Percentiles rank a stretch among this genome's conserved stretches.
Conservation (phyloP, 176 grass and related monocot genomes). For the Raddia guianensis region DNA sequence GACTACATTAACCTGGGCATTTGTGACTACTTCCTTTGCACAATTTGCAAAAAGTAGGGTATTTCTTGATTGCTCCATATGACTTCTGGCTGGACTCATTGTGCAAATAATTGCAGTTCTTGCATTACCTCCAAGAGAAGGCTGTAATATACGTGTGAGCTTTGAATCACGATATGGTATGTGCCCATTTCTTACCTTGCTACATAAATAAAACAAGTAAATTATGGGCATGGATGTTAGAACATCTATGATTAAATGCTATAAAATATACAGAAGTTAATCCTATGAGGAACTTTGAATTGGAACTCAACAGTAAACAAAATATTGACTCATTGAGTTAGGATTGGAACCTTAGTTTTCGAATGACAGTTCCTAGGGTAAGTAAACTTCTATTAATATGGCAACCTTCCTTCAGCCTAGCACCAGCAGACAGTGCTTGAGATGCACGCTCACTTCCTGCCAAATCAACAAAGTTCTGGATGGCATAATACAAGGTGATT, state of each 20-base stretch:
- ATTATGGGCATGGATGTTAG: conserved; percentile 11
- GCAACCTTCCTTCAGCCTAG: conserved; percentile 93
- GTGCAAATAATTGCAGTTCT: conserved; percentile 93
- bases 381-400: conserved; percentile 95
- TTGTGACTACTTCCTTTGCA: conserved; percentile 92
- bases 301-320: conserved; percentile 13
- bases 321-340: conserved; percentile 24
- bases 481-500: conserved; percentile 22
- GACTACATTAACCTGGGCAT: conserved; percentile 85
- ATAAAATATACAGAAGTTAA: conserved; percentile 9
- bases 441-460: conserved; percentile 87
- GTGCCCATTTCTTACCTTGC: conserved; percentile 91
- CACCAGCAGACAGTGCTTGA: conserved; percentile 79
- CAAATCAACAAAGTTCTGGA: conserved; percentile 96
- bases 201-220: conserved; percentile 43
- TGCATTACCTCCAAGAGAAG: conserved; percentile 82
- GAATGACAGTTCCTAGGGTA: conserved; percentile 82
- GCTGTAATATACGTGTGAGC: conserved; percentile 88
- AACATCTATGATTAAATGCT: neutral
- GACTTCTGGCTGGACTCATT: conserved; percentile 72
- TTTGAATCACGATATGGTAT: conserved; percentile 95
- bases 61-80: conserved; percentile 86
- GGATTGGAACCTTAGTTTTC: conserved; percentile 75
- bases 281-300: neutral
- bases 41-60: conserved; percentile 80